phyloP scores from a whole-genome alignment of 176 grass and related monocot species.

The Eremochloa ophiuroides region DNA sequence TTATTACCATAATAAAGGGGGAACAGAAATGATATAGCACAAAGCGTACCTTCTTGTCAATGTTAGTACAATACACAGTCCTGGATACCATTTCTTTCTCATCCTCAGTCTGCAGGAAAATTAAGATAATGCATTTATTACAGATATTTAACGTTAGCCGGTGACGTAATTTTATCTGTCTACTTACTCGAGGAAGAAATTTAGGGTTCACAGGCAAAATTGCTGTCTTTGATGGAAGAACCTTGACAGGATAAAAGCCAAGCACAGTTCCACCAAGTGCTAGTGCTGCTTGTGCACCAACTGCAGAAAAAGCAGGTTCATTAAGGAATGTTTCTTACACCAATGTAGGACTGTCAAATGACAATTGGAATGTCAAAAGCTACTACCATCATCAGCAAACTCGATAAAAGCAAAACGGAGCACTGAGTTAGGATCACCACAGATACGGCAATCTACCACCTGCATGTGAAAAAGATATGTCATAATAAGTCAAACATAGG shows the following conservation, averaged over 20 bases:
- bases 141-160: background rate
- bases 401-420: constrained; percentile 98
- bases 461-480: constrained; percentile 28
- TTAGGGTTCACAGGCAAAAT: constrained; percentile 98
- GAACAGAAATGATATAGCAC: constrained; percentile 6
- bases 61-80: constrained; percentile 99
- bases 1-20: background rate
- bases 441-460: constrained; percentile 97
- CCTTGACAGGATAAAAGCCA: constrained; percentile 92
- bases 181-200: constrained; percentile 82
- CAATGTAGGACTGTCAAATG: background rate
- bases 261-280: constrained; percentile 76
- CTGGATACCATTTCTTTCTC: constrained; percentile 98
- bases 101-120: constrained; percentile 64
- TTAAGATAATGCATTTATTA: constrained; percentile 4
- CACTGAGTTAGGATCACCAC: constrained; percentile 88
- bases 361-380: constrained; percentile 9
- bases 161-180: background rate
- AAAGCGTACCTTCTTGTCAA: constrained; percentile 80
- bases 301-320: constrained; percentile 37
- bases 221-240: constrained; percentile 91
- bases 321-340: constrained; percentile 17
- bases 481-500: constrained; percentile 10
- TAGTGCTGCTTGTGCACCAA: constrained; percentile 83
- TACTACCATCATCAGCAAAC: constrained; percentile 89